These are phyloP conservation scores for Rhizoclosmatium sp. DNA, from an alignment of 192 early-diverging fungal species.

Conservation along the genomic window DNA sequence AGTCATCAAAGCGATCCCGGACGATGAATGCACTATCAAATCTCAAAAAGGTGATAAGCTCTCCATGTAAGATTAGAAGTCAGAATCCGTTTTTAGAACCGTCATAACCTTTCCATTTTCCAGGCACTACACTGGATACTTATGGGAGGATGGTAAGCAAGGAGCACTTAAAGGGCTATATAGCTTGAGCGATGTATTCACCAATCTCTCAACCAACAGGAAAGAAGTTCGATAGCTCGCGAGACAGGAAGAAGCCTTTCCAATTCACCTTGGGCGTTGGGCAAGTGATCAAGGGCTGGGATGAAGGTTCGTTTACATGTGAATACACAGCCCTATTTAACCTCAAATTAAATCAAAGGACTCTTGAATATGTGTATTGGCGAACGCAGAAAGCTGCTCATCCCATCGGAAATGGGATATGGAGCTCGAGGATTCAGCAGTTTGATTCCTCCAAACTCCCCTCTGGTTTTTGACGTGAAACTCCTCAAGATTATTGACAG, in stretches of 20 bases:
- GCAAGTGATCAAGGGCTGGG: constrained; percentile 84
- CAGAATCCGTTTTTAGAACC: too few relatives aligned
- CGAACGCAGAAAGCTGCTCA: constrained; percentile 76
- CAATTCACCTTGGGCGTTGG: constrained; percentile 73
- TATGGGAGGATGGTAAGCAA: constrained; percentile 17
- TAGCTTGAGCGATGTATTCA: too few relatives aligned
- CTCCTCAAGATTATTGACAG: background rate
- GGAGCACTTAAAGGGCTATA: too few relatives aligned
- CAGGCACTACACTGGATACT: constrained; percentile 73
- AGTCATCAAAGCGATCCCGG: background rate
- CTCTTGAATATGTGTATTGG: constrained; percentile 79
- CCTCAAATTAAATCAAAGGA: constrained; percentile 56
- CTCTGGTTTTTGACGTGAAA: background rate
- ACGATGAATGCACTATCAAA: background rate
- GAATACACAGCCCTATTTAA: too few relatives aligned
- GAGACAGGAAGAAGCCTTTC: constrained; percentile 72
- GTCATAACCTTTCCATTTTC: too few relatives aligned
- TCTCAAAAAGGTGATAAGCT: constrained; percentile 61
- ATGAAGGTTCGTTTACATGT: constrained; percentile 44
- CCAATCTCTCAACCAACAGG: constrained; percentile 37
- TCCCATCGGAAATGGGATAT: constrained; percentile 52
- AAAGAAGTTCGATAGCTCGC: constrained; percentile 76
- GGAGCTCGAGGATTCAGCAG: background rate
- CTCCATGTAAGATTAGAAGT: constrained; percentile 54
- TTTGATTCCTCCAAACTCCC: background rate